These are phyloP conservation scores for Paecilomyces formosus DNA, from an alignment of 2,329 filamentous ascomycete genomes.

Conservation along the genomic window DNA sequence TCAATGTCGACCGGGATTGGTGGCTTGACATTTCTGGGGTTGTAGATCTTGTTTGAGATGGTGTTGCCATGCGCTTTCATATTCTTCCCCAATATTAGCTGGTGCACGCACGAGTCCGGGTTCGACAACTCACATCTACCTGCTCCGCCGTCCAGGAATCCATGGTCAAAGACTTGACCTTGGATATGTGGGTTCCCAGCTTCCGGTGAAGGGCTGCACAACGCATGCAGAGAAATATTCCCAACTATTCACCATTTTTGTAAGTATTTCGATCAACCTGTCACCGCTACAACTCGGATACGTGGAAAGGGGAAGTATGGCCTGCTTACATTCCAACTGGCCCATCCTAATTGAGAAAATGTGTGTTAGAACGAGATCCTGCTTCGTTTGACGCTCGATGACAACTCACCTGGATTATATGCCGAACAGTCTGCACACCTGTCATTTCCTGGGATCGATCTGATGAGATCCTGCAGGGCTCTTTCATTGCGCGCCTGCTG, in stretches of 20 bases:
- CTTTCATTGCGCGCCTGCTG: conserved; percentile 97
- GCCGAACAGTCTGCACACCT: conserved; percentile 88
- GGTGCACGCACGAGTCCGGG: conserved; percentile 52
- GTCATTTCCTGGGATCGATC: conserved; percentile 78
- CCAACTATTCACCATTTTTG: conserved; percentile 53
- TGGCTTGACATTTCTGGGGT: conserved; percentile 73
- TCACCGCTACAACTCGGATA: not conserved
- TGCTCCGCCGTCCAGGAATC: conserved; percentile 95
- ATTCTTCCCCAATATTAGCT: conserved; percentile 67
- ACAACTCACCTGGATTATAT: conserved; percentile 73
- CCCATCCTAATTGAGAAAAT: conserved; percentile 60
- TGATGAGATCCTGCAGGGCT: conserved; percentile 79
- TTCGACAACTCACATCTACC: conserved; percentile 65
- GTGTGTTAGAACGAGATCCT: conserved; percentile 20
- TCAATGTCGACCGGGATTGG: conserved; percentile 84
- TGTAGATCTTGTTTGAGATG: conserved; percentile 80
- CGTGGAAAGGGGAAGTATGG: conserved; percentile 4
- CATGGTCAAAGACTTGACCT: conserved; percentile 98
- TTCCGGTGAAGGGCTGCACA: conserved; percentile 94
- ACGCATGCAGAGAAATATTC: conserved; percentile 95
- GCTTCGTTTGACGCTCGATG: not conserved
- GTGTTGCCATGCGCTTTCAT: conserved; percentile 91
- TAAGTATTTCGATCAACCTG: conserved; percentile 3
- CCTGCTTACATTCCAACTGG: conserved; percentile 76
- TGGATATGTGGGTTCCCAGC: conserved; percentile 93